Conservation (phyloP, 805 yeast genomes). For the Candida fluviatilis region DNA sequence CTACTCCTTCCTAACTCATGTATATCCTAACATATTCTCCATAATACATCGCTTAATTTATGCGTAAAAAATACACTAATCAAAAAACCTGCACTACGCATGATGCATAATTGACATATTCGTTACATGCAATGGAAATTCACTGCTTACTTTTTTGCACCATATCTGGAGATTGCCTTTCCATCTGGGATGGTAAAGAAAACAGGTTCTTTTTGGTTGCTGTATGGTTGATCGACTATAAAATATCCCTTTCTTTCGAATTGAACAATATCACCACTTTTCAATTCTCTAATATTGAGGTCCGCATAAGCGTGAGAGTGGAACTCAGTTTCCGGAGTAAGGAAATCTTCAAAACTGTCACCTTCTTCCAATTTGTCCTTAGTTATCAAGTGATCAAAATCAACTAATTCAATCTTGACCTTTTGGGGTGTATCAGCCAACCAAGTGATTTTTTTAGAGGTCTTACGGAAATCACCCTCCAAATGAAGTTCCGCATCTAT, state of each 20-base stretch:
- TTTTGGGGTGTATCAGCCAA: constrained; percentile 68
- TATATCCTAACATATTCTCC: too few relatives aligned
- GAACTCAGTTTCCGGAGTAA: constrained; percentile 79
- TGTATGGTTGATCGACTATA: constrained; percentile 56
- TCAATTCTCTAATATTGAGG: constrained; percentile 61
- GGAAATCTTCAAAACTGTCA: constrained; percentile 81
- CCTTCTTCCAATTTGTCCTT: constrained; percentile 89
- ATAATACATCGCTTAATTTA: too few relatives aligned
- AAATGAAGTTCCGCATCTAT: constrained; percentile 71
- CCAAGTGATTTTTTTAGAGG: constrained; percentile 88
- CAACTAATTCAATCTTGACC: constrained; percentile 66
- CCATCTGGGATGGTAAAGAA: constrained; percentile 96
- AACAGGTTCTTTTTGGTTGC: constrained; percentile 58
- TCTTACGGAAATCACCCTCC: constrained; percentile 90
- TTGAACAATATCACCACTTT: constrained; percentile 80
- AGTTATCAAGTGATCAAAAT: constrained; percentile 84
- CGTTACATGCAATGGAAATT: too few relatives aligned
- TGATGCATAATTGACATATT: too few relatives aligned
- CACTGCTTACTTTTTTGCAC: constrained; percentile 29
- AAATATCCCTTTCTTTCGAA: constrained; percentile 92
- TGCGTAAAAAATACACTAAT: too few relatives aligned
- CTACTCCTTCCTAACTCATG: too few relatives aligned
- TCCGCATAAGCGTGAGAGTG: constrained; percentile 70
- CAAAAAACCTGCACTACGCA: too few relatives aligned
- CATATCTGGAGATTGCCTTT: constrained; percentile 42